Percentiles rank a stretch among this genome's conserved stretches.
These are phyloP conservation scores for Fusarium nygamai DNA, from an alignment of 2,329 filamentous ascomycete species.

Conservation along the genomic window DNA sequence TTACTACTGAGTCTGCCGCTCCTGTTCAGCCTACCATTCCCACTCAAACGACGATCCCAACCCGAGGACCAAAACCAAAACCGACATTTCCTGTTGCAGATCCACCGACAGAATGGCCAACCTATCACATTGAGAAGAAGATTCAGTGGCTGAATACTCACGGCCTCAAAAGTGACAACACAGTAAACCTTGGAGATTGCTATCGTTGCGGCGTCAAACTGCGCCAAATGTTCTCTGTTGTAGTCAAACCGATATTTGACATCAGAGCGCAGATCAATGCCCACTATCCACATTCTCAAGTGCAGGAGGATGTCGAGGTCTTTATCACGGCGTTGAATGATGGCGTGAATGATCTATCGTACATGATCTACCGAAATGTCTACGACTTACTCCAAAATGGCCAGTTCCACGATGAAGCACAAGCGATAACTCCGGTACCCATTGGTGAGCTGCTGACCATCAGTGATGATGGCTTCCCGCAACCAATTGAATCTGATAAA, in stretches of 20 bases:
- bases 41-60: background rate
- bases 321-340: background rate
- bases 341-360: background rate
- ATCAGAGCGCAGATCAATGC: background rate
- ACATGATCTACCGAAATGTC: background rate
- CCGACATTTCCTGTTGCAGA: background rate
- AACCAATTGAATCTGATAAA: background rate
- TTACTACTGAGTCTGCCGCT: background rate
- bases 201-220: background rate
- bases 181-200: background rate
- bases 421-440: background rate
- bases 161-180: background rate
- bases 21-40: background rate
- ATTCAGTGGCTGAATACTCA: background rate
- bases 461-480: background rate
- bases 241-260: background rate
- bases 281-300: background rate
- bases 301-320: background rate
- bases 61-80: background rate
- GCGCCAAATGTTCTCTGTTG: background rate
- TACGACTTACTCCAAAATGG: background rate
- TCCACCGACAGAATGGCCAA: background rate
- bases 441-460: background rate
- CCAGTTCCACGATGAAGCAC: background rate
- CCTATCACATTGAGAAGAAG: background rate